phyloP scores from a whole-genome alignment of 2,329 filamentous ascomycete genomes.

The Teratosphaeriaceae sp. region DNA sequence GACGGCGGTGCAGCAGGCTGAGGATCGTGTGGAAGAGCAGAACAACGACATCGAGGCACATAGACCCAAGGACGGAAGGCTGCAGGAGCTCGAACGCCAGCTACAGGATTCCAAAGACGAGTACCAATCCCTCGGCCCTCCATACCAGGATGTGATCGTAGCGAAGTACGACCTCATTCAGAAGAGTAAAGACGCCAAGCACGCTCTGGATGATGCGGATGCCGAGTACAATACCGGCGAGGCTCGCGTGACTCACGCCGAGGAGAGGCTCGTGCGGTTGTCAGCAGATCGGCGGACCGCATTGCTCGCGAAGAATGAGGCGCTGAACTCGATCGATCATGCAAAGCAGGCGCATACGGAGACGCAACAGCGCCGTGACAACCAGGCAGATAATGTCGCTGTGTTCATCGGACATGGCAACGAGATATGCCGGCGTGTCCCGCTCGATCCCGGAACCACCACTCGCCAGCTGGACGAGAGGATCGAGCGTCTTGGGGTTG shows the following conservation, averaged over 20 bases:
- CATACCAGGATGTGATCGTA: conserved; percentile 48
- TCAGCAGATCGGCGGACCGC: conserved; percentile 25
- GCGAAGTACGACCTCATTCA: no score
- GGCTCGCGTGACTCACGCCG: conserved; percentile 24
- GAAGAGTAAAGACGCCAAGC: conserved; percentile 34
- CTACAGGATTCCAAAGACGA: conserved; percentile 53
- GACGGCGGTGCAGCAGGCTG: conserved; percentile 51
- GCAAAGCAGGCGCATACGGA: conserved; percentile 26
- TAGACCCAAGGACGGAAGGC: conserved; percentile 54
- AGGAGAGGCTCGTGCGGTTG: conserved; percentile 24
- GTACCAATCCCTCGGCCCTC: conserved; percentile 34
- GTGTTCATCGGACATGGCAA: conserved; percentile 17
- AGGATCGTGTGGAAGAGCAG: conserved; percentile 58
- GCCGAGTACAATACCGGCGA: conserved; percentile 5
- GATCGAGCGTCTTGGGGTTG: conserved; percentile 23
- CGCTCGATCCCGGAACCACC: conserved; percentile 27
- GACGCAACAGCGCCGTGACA: conserved; percentile 23
- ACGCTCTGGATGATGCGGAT: conserved; percentile 16
- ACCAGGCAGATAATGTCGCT: conserved; percentile 24
- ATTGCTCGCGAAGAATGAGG: conserved; percentile 37
- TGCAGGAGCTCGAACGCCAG: conserved; percentile 38
- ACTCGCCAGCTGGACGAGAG: conserved; percentile 26
- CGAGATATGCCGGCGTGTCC: conserved; percentile 24
- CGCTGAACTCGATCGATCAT: conserved; percentile 29
- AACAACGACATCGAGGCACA: conserved; percentile 57